These are phyloP conservation scores for Neurospora discreta DNA, from an alignment of 495 filamentous ascomycete species.

Conservation along the genomic window DNA sequence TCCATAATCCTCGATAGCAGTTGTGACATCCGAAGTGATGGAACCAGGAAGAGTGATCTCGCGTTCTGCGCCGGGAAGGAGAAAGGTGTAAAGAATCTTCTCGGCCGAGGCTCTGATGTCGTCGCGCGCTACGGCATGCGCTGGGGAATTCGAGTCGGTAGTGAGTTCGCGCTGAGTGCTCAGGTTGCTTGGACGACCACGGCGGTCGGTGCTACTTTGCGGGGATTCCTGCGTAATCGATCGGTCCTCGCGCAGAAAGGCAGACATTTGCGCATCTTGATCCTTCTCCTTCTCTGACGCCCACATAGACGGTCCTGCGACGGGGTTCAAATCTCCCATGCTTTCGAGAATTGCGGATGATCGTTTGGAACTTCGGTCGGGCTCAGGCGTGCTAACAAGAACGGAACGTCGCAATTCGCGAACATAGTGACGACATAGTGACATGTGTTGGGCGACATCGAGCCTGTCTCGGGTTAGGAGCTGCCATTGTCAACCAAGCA, in stretches of 20 bases:
- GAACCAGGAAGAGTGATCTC: conserved; percentile 87
- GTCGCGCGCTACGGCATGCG: conserved; percentile 68
- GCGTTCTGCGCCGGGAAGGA: conserved; percentile 84
- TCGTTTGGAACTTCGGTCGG: conserved; percentile 73
- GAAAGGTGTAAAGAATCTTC: conserved; percentile 93
- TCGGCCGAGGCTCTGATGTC: conserved; percentile 91
- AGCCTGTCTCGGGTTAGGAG: conserved; percentile 52
- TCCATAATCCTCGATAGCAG: conserved; percentile 74
- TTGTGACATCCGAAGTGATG: conserved; percentile 70
- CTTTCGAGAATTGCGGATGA: conserved; percentile 72
- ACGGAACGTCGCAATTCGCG: conserved; percentile 89
- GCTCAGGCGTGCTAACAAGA: conserved; percentile 82
- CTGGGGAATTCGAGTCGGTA: conserved; percentile 63
- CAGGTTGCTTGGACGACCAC: conserved; percentile 55
- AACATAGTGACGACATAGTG: conserved; percentile 94
- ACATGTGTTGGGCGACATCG: conserved; percentile 98
- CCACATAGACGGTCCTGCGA: conserved; percentile 34
- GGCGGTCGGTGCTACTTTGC: conserved; percentile 53
- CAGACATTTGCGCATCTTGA: conserved; percentile 79
- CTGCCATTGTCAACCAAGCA: not conserved
- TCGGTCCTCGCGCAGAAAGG: conserved; percentile 73
- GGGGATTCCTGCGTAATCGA: conserved; percentile 49
- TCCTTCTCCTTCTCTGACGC: conserved; percentile 50
- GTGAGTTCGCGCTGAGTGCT: conserved; percentile 43
- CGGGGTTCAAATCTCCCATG: conserved; percentile 52